Conservation (phyloP, 768 basidiomycete genomes). For the Phlebiopsis flavidoalba region DNA sequence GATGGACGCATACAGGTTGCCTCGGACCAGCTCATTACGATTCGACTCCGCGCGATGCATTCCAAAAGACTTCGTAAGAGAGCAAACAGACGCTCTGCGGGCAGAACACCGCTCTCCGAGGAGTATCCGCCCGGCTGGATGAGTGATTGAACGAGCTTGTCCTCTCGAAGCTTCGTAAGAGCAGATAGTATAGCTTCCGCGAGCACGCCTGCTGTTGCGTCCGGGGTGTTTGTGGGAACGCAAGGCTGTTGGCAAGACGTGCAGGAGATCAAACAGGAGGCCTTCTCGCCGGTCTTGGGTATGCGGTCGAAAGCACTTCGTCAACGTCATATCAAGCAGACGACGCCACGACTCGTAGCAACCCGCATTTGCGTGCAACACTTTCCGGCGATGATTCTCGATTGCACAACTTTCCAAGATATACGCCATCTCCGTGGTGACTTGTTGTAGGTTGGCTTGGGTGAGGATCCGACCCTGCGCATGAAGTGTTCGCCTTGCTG, state of each 20-base stretch:
- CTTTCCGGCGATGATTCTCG: constrained; percentile 84
- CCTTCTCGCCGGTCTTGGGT: constrained; percentile 81
- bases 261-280: constrained; percentile 86
- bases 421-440: constrained; percentile 65
- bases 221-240: constrained; percentile 59
- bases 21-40: constrained; percentile 80
- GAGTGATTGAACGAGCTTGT: constrained; percentile 63
- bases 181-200: constrained; percentile 78
- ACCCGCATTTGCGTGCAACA: constrained; percentile 61
- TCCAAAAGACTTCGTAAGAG: constrained; percentile 73
- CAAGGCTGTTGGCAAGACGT: constrained; percentile 70
- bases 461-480: constrained; percentile 63
- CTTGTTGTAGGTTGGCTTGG: constrained; percentile 55
- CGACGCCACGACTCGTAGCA: constrained; percentile 85
- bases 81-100: constrained; percentile 71
- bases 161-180: constrained; percentile 86
- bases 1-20: constrained; percentile 90
- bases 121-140: constrained; percentile 55
- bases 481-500: constrained; percentile 57
- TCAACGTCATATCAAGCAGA: constrained; percentile 77
- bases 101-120: constrained; percentile 46
- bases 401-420: constrained; percentile 79
- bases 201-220: constrained; percentile 74
- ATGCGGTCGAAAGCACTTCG: constrained; percentile 83
- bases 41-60: constrained; percentile 70